Conservation (phyloP, 768 basidiomycete species). For the Macrolepiota fuliginosa region DNA sequence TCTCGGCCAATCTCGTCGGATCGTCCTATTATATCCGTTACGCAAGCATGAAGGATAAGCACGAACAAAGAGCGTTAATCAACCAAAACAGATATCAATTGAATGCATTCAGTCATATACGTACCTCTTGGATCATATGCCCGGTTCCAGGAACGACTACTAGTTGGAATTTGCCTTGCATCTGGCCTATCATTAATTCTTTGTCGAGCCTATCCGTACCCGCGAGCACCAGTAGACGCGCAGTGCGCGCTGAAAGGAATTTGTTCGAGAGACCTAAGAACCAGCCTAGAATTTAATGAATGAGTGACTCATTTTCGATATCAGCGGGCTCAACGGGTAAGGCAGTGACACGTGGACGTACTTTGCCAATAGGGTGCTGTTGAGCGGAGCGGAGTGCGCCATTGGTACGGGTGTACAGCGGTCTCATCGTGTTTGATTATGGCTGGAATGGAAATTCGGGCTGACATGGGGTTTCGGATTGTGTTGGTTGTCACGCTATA, state of each 20-base stretch:
- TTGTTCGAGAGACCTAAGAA: constrained; percentile 77
- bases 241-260: constrained; percentile 77
- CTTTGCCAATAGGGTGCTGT: constrained; percentile 92
- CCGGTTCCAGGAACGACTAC: constrained; percentile 85
- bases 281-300: constrained; percentile 62
- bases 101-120: constrained; percentile 17
- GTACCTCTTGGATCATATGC: constrained; percentile 92
- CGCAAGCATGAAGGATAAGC: background rate
- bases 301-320: background rate
- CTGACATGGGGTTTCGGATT: constrained; percentile 78
- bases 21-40: constrained; percentile 62
- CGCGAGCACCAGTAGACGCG: constrained; percentile 86
- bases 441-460: constrained; percentile 85
- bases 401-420: constrained; percentile 48
- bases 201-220: constrained; percentile 92
- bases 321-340: background rate
- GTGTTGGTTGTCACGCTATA: constrained; percentile 75
- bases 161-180: constrained; percentile 96
- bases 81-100: background rate
- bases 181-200: constrained; percentile 94
- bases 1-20: constrained; percentile 74
- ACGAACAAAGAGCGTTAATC: background rate
- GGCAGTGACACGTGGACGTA: constrained; percentile 25
- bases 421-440: constrained; percentile 55
- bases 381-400: constrained; percentile 81